These are phyloP conservation scores for Babesia gibsoni DNA, from an alignment of 169 alveolate genomes.

Conservation along the genomic window DNA sequence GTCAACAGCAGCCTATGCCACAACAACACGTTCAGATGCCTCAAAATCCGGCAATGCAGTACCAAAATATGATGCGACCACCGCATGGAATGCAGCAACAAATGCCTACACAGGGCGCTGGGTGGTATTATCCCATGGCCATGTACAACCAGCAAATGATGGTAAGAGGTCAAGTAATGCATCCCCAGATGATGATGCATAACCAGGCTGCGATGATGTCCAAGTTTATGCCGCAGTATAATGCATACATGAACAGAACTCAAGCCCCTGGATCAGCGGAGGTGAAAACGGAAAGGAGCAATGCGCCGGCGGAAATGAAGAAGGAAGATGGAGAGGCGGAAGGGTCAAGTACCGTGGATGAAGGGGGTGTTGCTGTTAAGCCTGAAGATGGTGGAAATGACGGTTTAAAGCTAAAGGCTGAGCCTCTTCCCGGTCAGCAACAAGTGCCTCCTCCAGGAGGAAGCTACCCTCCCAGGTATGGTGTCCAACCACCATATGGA, in stretches of 20 bases:
- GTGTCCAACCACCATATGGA: constrained; percentile 33
- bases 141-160: constrained; percentile 33
- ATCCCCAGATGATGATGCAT: constrained; percentile 50
- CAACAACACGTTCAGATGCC: constrained; percentile 16
- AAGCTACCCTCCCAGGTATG: background rate
- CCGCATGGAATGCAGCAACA: constrained; percentile 46
- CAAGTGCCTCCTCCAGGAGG: constrained; percentile 13
- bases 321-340: constrained; percentile 15
- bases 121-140: constrained; percentile 28
- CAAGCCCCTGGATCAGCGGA: constrained; percentile 28
- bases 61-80: constrained; percentile 14
- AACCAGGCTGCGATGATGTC: constrained; percentile 49
- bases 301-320: constrained; percentile 8
- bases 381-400: constrained; percentile 5
- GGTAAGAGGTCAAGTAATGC: constrained; percentile 51
- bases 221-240: constrained; percentile 63
- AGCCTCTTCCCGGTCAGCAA: constrained; percentile 16
- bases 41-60: constrained; percentile 10
- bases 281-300: constrained; percentile 12
- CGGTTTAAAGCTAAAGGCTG: background rate
- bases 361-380: background rate
- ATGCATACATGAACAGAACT: constrained; percentile 55
- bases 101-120: constrained; percentile 26
- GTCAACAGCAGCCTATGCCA: constrained; percentile 1
- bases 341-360: background rate